These are phyloP conservation scores for Cyathus striatus DNA, from an alignment of 768 basidiomycete genomes.

Conservation along the genomic window DNA sequence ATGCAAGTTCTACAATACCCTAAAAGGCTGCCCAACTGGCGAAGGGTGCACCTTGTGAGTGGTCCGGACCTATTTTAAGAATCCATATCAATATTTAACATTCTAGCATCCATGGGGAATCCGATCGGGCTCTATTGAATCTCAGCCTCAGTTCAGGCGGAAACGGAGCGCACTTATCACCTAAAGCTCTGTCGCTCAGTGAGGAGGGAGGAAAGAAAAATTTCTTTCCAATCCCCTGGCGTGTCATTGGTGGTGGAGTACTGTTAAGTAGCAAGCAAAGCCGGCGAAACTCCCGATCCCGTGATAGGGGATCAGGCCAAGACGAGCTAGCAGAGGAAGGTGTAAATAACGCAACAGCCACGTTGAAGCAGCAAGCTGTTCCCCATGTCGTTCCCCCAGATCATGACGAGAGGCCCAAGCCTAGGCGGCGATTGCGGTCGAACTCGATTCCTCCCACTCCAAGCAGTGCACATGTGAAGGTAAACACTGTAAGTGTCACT, in stretches of 20 bases:
- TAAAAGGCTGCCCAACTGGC: conserved; percentile 47
- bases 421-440: conserved; percentile 21
- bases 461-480: conserved; percentile 19
- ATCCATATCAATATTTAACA: conserved; percentile 5
- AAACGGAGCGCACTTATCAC: no score
- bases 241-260: conserved; percentile 78
- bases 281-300: conserved; percentile 4
- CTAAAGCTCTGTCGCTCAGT: not conserved
- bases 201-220: conserved; percentile 20
- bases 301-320: not conserved
- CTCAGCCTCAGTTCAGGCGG: no score
- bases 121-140: no score
- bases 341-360: not conserved
- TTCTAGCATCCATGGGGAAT: conserved; percentile 48
- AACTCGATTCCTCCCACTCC: conserved; percentile 29
- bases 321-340: not conserved
- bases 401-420: not conserved
- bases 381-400: not conserved
- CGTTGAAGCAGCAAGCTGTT: not conserved
- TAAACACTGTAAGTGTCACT: conserved; percentile 19
- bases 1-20: conserved; percentile 48
- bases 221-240: conserved; percentile 67
- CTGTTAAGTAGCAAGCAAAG: conserved; percentile 40
- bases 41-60: conserved; percentile 56
- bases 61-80: conserved; percentile 1